Conservation (phyloP, 75 land plant species). For the Selaginella moellendorffii region DNA sequence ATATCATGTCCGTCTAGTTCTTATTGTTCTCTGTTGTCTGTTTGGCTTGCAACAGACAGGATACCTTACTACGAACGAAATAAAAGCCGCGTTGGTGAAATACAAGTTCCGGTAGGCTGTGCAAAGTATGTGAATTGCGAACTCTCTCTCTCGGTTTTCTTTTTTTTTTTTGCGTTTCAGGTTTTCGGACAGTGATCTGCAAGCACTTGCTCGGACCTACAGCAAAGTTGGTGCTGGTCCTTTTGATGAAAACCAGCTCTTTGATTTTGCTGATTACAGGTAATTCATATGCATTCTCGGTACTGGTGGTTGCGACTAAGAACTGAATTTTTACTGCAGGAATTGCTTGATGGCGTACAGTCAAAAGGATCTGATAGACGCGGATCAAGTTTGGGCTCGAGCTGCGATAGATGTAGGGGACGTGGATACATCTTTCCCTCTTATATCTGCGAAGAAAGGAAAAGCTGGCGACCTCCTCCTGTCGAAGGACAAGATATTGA, state of each 20-base stretch:
- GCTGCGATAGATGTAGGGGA: conserved; percentile 12
- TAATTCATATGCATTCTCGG: no score
- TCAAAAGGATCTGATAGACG: conserved; percentile 10
- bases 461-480: no score
- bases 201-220: background rate
- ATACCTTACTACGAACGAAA: conserved; percentile 5
- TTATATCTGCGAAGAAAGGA: conserved; percentile 11
- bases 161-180: background rate
- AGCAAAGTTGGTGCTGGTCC: background rate
- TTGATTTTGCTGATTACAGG: conserved; percentile 16
- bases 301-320: no score
- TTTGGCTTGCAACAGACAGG: conserved; percentile 14
- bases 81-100: conserved; percentile 10
- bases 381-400: conserved; percentile 6
- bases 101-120: conserved; percentile 14
- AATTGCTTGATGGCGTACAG: conserved; percentile 7
- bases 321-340: no score
- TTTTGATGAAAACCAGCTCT: background rate
- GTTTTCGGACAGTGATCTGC: background rate
- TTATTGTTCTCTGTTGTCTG: no score
- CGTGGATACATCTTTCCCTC: conserved; percentile 11
- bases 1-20: no score
- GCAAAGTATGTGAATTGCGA: no score
- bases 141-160: no score
- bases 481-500: background rate